Conservation (phyloP, 768 basidiomycete species). For the Calocera viscosa region DNA sequence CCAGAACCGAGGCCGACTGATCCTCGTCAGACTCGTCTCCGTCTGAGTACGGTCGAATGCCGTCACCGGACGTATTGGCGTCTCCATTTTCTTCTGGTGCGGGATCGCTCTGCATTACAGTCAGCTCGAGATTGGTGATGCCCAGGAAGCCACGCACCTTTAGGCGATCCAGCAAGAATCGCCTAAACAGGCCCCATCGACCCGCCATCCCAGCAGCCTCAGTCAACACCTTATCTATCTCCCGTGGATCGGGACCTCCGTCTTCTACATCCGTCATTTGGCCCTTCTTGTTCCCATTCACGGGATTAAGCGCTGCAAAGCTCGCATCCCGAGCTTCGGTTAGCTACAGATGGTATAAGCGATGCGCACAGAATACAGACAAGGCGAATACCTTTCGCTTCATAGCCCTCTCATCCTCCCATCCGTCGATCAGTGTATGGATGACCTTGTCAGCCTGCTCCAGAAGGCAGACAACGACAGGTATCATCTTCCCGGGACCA, state of each 20-base stretch:
- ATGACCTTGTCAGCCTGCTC: slow-evolving; percentile 82
- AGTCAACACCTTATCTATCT: slow-evolving; percentile 80
- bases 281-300: background rate
- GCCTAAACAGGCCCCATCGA: slow-evolving; percentile 80
- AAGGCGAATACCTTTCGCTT: slow-evolving; percentile 54
- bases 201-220: slow-evolving; percentile 84
- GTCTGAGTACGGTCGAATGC: background rate
- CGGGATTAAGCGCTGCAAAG: background rate
- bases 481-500: slow-evolving; percentile 73
- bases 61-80: background rate
- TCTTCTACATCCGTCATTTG: slow-evolving; percentile 24
- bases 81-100: slow-evolving; percentile 13
- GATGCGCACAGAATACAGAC: background rate
- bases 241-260: slow-evolving; percentile 62
- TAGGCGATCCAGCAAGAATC: slow-evolving; percentile 68
- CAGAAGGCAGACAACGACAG: slow-evolving; percentile 59
- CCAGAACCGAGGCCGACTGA: background rate
- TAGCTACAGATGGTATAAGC: background rate
- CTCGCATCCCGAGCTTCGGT: background rate
- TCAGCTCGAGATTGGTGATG: background rate
- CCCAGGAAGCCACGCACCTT: slow-evolving; percentile 34
- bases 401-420: slow-evolving; percentile 83
- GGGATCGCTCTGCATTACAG: background rate
- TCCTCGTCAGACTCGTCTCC: slow-evolving; percentile 15
- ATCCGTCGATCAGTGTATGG: slow-evolving; percentile 57